Conservation (phyloP, 2,329 filamentous ascomycete genomes). For the Alternaria angustiovoidea region DNA sequence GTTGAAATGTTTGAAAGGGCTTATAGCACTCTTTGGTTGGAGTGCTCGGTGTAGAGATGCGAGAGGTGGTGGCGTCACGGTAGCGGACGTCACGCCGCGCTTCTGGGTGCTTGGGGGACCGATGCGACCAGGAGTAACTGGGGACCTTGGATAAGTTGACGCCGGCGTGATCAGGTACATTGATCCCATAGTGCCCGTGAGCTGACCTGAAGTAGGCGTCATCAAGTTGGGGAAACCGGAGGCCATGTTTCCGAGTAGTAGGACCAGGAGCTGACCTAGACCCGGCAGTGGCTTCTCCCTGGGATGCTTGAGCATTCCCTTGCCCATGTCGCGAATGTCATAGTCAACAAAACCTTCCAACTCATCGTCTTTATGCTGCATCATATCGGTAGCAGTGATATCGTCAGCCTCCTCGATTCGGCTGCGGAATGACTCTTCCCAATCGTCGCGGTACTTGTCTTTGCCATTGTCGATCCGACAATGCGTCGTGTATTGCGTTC, state of each 20-base stretch:
- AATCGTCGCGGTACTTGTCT: slow-evolving; percentile 21
- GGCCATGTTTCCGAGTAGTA: not conserved
- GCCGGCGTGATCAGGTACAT: not conserved
- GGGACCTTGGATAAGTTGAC: not conserved
- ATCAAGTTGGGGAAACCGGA: not conserved
- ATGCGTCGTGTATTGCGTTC: not conserved
- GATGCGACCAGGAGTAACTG: slow-evolving; percentile 20
- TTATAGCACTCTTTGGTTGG: rapidly evolving
- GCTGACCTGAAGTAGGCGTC: not conserved
- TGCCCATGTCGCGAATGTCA: slow-evolving; percentile 23
- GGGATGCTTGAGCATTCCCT: slow-evolving; percentile 30
- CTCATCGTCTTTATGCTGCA: slow-evolving; percentile 19
- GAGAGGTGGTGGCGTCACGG: not conserved
- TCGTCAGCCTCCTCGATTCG: slow-evolving; percentile 23
- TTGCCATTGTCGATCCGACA: slow-evolving; percentile 4
- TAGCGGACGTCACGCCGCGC: slow-evolving; percentile 6
- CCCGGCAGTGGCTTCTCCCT: not conserved
- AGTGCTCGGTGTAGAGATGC: slow-evolving; percentile 5
- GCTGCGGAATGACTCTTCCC: slow-evolving; percentile 15
- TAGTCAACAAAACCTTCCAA: slow-evolving; percentile 13
- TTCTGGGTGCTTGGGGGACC: slow-evolving; percentile 17
- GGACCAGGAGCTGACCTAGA: not conserved
- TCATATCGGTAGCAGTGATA: slow-evolving; percentile 31
- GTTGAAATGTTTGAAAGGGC: not conserved
- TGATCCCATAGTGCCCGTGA: not conserved